Conservation (phyloP, 2,329 filamentous ascomycete species). For the Helotiales sp. region DNA sequence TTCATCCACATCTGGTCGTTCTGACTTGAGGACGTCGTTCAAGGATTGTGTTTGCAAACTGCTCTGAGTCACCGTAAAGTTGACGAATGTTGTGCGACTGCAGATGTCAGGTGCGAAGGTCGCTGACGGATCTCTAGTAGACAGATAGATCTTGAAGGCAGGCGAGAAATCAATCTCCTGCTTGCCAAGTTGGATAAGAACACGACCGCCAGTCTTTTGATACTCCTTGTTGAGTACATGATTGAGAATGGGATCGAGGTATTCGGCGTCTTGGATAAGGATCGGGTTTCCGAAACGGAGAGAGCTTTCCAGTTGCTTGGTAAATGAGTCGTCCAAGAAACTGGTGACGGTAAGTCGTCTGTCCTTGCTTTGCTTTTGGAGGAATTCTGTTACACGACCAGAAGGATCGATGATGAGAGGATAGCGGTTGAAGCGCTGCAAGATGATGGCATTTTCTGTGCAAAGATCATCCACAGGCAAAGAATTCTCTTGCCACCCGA, state of each 20-base stretch:
- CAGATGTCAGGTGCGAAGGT: conserved; percentile 96
- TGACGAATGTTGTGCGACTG: conserved; percentile 98
- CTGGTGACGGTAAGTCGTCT: conserved; percentile 93
- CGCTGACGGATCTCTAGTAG: conserved; percentile 92
- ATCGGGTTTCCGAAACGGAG: conserved; percentile 98
- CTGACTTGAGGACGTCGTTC: conserved; percentile 95
- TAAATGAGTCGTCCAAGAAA: conserved; percentile 96
- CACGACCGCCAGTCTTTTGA: conserved; percentile 95
- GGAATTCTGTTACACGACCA: conserved; percentile 88
- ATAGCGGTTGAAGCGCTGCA: conserved; percentile 97
- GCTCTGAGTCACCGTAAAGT: conserved; percentile 98
- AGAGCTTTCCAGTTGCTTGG: conserved; percentile 95
- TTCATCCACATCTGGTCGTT: conserved; percentile 96
- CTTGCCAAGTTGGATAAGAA: conserved; percentile 96
- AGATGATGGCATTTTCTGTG: conserved; percentile 96
- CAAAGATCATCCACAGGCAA: conserved; percentile 95
- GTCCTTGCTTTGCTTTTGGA: conserved; percentile 92
- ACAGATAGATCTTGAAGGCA: conserved; percentile 91
- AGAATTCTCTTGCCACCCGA: conserved; percentile 92
- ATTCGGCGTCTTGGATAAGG: conserved; percentile 96
- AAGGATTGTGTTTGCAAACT: conserved; percentile 97
- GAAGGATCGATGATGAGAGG: conserved; percentile 98
- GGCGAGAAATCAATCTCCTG: conserved; percentile 99
- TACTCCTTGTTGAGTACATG: conserved; percentile 99
- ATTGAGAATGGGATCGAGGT: conserved; percentile 94